A percentile compares a stretch with the other conserved stretches of the same genome.
These are phyloP conservation scores for Aureobasidium lini DNA, from an alignment of 2,329 filamentous ascomycete genomes.

Conservation along the genomic window DNA sequence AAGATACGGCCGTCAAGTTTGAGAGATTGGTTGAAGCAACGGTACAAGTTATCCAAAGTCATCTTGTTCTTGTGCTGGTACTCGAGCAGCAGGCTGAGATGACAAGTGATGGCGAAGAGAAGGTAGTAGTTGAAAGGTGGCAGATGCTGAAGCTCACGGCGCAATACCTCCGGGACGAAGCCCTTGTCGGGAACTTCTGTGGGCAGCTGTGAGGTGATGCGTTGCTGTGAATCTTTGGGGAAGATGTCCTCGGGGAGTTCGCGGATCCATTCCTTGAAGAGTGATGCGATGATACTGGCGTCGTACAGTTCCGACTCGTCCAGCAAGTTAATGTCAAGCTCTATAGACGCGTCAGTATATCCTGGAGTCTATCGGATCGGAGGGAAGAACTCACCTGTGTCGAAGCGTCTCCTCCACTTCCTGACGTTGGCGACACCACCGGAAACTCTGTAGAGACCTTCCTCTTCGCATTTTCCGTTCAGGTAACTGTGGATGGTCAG, in stretches of 20 bases:
- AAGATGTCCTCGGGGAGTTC: slow-evolving; percentile 93
- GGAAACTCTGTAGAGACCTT: slow-evolving; percentile 86
- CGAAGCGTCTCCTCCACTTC: slow-evolving; percentile 87
- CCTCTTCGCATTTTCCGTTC: slow-evolving; percentile 90
- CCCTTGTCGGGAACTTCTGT: slow-evolving; percentile 68
- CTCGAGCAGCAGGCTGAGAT: slow-evolving; percentile 81
- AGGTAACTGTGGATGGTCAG: slow-evolving; percentile 53
- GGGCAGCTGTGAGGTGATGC: slow-evolving; percentile 72
- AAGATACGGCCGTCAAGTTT: slow-evolving; percentile 94
- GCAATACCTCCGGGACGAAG: slow-evolving; percentile 71
- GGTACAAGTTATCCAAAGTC: slow-evolving; percentile 91
- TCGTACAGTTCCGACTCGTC: slow-evolving; percentile 83
- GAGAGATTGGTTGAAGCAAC: slow-evolving; percentile 95
- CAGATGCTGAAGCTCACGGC: slow-evolving; percentile 88
- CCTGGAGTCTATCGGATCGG: neutral
- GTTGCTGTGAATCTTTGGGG: slow-evolving; percentile 73
- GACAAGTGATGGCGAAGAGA: slow-evolving; percentile 93
- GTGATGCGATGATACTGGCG: slow-evolving; percentile 91
- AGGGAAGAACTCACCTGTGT: slow-evolving; percentile 55
- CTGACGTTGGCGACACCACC: slow-evolving; percentile 86
- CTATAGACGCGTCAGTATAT: slow-evolving; percentile 37
- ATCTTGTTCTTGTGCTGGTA: slow-evolving; percentile 97
- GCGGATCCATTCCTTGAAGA: slow-evolving; percentile 93
- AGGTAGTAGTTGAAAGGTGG: slow-evolving; percentile 97
- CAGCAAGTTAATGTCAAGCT: slow-evolving; percentile 84